phyloP scores from a whole-genome alignment of 768 basidiomycete species.

The Clitopilus hobsonii region DNA sequence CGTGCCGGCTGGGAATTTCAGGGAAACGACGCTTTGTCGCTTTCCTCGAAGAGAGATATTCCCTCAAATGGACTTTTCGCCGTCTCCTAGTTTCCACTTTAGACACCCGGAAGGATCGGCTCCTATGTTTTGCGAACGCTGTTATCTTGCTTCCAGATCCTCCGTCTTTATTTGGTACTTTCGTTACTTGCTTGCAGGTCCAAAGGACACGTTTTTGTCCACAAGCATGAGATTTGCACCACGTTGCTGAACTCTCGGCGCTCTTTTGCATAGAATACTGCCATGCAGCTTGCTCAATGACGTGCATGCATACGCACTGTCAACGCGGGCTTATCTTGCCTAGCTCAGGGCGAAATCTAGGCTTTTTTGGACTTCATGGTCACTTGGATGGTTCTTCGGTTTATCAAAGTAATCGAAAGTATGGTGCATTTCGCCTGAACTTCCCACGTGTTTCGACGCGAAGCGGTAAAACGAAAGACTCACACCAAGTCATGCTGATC shows the following conservation, averaged over 20 bases:
- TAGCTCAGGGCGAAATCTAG: background rate
- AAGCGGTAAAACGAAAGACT: background rate
- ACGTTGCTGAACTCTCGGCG: background rate
- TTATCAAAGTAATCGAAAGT: too few species aligned
- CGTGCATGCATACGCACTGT: background rate
- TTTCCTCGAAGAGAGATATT: background rate
- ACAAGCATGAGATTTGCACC: background rate
- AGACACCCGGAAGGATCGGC: background rate
- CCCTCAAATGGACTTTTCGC: background rate
- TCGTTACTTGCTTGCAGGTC: background rate
- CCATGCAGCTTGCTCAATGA: background rate
- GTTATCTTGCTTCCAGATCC: constrained; percentile 1
- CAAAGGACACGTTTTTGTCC: background rate
- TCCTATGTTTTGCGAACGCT: background rate
- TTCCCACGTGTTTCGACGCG: background rate
- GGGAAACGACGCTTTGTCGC: background rate
- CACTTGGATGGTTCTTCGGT: background rate
- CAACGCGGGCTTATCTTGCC: background rate
- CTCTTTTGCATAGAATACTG: background rate
- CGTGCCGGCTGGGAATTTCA: background rate
- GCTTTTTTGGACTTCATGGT: too few species aligned
- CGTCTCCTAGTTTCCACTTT: background rate
- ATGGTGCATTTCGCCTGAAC: too few species aligned
- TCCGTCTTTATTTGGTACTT: background rate
- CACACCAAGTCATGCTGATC: too few species aligned